Evolutionary conservation across 306 rosid genomes (phyloP).

Genomic region (Lupinus albus): DNA sequence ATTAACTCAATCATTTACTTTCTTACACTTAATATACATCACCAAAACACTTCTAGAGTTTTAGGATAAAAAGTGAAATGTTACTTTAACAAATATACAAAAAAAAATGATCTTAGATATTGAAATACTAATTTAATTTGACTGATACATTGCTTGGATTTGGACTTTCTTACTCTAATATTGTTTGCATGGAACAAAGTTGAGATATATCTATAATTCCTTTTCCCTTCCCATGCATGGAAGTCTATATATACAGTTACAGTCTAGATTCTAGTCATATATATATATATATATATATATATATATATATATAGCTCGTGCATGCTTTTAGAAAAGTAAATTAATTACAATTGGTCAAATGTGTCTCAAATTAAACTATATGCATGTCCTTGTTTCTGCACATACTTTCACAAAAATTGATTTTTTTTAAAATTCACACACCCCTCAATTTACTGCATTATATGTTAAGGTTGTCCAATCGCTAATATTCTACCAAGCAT

Average conservation of each 20-base stretch:
- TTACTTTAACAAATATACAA: background rate
- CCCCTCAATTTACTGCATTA: conserved; percentile 34
- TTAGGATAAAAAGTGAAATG: conserved; percentile 33
- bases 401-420: conserved; percentile 46
- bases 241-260: conserved; percentile 15
- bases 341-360: conserved; percentile 40
- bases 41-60: no score
- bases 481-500: conserved; percentile 21
- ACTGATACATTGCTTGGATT: conserved; percentile 29
- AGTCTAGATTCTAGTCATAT: conserved; percentile 50
- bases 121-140: conserved; percentile 25
- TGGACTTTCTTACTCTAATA: conserved; percentile 9
- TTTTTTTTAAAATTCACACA: conserved; percentile 17
- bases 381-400: background rate
- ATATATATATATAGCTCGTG: conserved; percentile 34
- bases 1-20: background rate
- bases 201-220: conserved; percentile 22
- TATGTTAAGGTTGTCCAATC: conserved; percentile 34
- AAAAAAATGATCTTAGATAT: background rate
- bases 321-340: conserved; percentile 37
- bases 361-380: conserved; percentile 30
- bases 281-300: no score
- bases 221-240: conserved; percentile 28
- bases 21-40: no score
- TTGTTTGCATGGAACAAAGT: conserved; percentile 17